These are phyloP conservation scores for Lecanoromycetidae sp. DNA, from an alignment of 2,329 filamentous ascomycete genomes.

Conservation along the genomic window DNA sequence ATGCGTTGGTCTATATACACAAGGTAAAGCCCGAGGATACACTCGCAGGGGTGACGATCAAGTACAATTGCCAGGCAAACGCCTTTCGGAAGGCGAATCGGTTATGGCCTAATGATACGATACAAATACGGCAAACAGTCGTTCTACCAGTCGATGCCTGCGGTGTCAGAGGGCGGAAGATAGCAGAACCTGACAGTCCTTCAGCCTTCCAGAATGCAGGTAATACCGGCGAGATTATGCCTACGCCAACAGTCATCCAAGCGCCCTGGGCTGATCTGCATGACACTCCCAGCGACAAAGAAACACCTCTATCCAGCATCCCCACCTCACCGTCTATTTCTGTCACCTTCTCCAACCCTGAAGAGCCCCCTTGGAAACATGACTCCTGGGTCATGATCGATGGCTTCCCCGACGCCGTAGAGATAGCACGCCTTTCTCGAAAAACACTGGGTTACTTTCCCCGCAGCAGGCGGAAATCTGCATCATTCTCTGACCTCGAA, in stretches of 20 bases:
- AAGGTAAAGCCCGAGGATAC: conserved; percentile 73
- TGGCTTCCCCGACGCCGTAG: conserved; percentile 56
- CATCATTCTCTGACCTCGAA: conserved; percentile 47
- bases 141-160: conserved; percentile 84
- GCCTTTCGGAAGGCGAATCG: conserved; percentile 78
- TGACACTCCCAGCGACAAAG: conserved; percentile 1
- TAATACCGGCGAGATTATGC: conserved; percentile 5
- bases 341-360: conserved; percentile 29
- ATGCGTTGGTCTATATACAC: conserved; percentile 83
- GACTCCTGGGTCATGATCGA: conserved; percentile 81
- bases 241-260: conserved; percentile 9
- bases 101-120: conserved; percentile 85
- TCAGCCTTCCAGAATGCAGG: background rate
- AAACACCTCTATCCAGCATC: conserved; percentile 13
- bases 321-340: conserved; percentile 19
- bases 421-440: conserved; percentile 74
- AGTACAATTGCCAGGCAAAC: conserved; percentile 75
- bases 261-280: conserved; percentile 3
- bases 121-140: conserved; percentile 71
- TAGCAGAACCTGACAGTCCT: conserved; percentile 19
- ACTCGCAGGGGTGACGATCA: conserved; percentile 78
- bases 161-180: conserved; percentile 60
- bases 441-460: conserved; percentile 83
- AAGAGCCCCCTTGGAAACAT: conserved; percentile 66
- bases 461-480: conserved; percentile 74